A percentile compares a stretch with the other conserved stretches of the same genome.
Conservation (phyloP, 352 stramenopile species). For the Phytophthora quininea region DNA sequence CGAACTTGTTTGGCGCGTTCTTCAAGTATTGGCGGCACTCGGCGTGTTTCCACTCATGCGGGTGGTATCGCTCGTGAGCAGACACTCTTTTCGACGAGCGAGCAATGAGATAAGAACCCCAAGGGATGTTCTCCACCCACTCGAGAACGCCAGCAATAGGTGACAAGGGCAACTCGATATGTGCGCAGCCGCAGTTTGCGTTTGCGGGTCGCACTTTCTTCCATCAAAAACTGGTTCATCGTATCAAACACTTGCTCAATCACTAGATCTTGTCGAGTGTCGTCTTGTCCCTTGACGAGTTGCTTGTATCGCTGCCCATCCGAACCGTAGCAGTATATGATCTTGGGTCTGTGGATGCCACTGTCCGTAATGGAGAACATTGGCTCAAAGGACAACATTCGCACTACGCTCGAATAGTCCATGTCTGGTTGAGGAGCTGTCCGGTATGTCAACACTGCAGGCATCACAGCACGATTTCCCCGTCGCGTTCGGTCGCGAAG, state of each 20-base stretch:
- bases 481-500: constrained; percentile 61
- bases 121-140: constrained; percentile 97
- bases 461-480: constrained; percentile 59
- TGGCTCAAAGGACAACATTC: constrained; percentile 90
- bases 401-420: constrained; percentile 85
- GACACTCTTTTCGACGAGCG: constrained; percentile 55
- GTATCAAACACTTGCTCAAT: constrained; percentile 92
- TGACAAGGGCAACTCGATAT: constrained; percentile 95
- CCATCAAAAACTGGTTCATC: constrained; percentile 88
- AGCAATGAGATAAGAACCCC: constrained; percentile 92
- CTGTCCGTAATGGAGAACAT: constrained; percentile 94
- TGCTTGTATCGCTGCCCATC: constrained; percentile 94
- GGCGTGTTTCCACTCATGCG: constrained; percentile 91
- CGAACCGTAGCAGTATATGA: constrained; percentile 95
- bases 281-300: constrained; percentile 95
- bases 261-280: constrained; percentile 88
- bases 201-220: constrained; percentile 63
- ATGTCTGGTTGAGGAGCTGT: constrained; percentile 72
- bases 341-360: constrained; percentile 97
- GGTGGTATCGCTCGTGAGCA: constrained; percentile 95
- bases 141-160: constrained; percentile 97
- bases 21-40: constrained; percentile 85
- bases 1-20: constrained; percentile 74
- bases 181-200: constrained; percentile 92
- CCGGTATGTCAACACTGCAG: constrained; percentile 76